Percentiles rank a stretch among this genome's conserved stretches.
Conservation (phyloP, 306 rosid species). For the Castanea crenata region DNA sequence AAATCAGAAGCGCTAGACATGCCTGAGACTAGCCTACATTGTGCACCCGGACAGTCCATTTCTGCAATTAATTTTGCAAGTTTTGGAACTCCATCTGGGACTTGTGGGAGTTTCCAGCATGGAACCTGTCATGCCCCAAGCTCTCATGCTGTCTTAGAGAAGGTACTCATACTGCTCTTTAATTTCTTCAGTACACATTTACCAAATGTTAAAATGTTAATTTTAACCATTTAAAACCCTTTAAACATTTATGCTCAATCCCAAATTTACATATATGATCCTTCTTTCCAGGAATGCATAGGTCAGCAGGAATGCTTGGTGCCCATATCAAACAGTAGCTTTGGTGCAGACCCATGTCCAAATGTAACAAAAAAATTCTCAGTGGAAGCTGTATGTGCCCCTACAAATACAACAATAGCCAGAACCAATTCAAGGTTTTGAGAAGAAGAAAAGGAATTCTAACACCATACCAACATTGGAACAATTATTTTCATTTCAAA, state of each 20-base stretch:
- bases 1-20: constrained; percentile 36
- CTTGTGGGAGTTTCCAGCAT: constrained; percentile 62
- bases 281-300: constrained; percentile 46
- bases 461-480: background rate
- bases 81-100: constrained; percentile 78
- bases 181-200: background rate
- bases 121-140: constrained; percentile 69
- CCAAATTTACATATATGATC: background rate
- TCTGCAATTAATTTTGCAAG: constrained; percentile 76
- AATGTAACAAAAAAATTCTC: constrained; percentile 46
- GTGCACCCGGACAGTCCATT: constrained; percentile 61
- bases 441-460: background rate
- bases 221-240: background rate
- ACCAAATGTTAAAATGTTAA: background rate
- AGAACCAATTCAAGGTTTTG: background rate
- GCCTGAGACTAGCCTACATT: constrained; percentile 55
- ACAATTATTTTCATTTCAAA: background rate
- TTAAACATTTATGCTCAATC: background rate
- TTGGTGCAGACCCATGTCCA: constrained; percentile 73
- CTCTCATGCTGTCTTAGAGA: constrained; percentile 50
- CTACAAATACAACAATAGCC: constrained; percentile 5
- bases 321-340: constrained; percentile 41
- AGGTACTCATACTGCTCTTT: constrained; percentile 39
- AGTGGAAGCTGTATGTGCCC: constrained; percentile 66
- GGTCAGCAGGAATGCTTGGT: constrained; percentile 57